Percentiles rank a stretch among this genome's conserved stretches.
phyloP scores from a whole-genome alignment of 306 rosid species.

The Ammopiptanthus mongolicus region DNA sequence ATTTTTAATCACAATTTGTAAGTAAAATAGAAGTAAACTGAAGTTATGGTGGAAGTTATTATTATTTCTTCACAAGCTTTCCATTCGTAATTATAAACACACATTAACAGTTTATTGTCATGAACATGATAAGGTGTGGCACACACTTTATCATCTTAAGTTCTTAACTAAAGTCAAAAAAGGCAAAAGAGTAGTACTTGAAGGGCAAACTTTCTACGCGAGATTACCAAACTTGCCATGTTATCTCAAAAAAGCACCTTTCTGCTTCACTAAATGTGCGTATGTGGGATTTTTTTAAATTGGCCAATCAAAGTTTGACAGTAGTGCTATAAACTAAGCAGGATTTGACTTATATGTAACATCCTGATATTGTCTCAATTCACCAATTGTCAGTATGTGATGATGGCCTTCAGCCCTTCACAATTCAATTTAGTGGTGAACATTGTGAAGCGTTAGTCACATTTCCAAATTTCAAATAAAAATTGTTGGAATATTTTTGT shows the following conservation, averaged over 20 bases:
- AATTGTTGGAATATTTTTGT: too few relatives aligned
- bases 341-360: background rate
- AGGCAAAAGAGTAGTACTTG: background rate
- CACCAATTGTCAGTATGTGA: background rate
- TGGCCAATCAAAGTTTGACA: slow-evolving; percentile 19
- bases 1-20: background rate
- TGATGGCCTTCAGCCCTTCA: background rate
- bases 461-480: background rate
- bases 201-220: background rate
- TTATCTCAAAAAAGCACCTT: background rate
- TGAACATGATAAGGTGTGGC: background rate
- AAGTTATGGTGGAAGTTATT: background rate
- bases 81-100: background rate
- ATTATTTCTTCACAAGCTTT: slow-evolving; percentile 3
- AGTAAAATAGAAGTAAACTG: background rate
- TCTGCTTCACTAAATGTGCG: slow-evolving; percentile 7
- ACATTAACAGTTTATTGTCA: background rate
- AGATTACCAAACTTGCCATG: slow-evolving; percentile 4
- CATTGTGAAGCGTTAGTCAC: background rate
- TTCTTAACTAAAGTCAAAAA: background rate
- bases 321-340: background rate
- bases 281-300: slow-evolving; percentile 5
- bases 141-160: background rate
- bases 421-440: background rate
- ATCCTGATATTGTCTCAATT: background rate